phyloP scores from a whole-genome alignment of 257 asterid genomes.

The Coffea eugenioides region DNA sequence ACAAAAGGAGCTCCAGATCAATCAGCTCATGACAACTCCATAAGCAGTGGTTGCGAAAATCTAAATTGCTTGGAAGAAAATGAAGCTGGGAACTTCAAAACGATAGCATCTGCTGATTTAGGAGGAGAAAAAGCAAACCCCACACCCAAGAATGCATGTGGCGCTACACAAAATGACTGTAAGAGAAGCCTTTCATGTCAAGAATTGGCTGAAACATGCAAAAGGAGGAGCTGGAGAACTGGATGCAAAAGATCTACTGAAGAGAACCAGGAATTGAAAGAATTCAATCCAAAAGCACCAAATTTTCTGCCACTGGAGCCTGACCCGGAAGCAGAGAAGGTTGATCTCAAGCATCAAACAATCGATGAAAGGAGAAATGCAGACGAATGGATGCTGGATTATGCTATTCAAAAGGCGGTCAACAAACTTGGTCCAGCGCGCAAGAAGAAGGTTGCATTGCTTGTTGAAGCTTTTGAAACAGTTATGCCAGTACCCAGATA shows the following conservation, averaged over 20 bases:
- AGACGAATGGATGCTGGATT: constrained; percentile 93
- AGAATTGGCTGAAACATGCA: constrained; percentile 17
- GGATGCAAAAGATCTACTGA: constrained; percentile 31
- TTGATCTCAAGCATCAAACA: constrained; percentile 76
- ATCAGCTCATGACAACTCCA: constrained; percentile 12
- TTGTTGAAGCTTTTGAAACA: constrained; percentile 86
- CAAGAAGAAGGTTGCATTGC: constrained; percentile 69
- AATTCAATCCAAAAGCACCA: constrained; percentile 73
- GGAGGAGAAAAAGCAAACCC: neutral
- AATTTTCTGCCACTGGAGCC: constrained; percentile 64
- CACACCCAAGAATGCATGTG: neutral
- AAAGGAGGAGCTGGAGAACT: constrained; percentile 20
- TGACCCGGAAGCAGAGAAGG: constrained; percentile 64
- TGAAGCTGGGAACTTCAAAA: constrained; percentile 2
- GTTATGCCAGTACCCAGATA: constrained; percentile 53
- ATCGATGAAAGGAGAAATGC: constrained; percentile 63
- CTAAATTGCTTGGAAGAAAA: constrained; percentile 11
- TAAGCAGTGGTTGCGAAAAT: neutral
- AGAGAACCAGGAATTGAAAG: constrained; percentile 38
- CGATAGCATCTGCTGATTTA: constrained; percentile 3
- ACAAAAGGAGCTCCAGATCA: constrained; percentile 5
- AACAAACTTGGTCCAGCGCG: constrained; percentile 75
- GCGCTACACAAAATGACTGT: neutral
- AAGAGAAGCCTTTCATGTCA: constrained; percentile 3
- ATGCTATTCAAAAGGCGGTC: constrained; percentile 72